Evolutionary conservation across 2,329 filamentous ascomycete genomes (phyloP), one percentile per base, ranked within the genome.

Genomic region (Botrytis pseudocinerea): DNA sequence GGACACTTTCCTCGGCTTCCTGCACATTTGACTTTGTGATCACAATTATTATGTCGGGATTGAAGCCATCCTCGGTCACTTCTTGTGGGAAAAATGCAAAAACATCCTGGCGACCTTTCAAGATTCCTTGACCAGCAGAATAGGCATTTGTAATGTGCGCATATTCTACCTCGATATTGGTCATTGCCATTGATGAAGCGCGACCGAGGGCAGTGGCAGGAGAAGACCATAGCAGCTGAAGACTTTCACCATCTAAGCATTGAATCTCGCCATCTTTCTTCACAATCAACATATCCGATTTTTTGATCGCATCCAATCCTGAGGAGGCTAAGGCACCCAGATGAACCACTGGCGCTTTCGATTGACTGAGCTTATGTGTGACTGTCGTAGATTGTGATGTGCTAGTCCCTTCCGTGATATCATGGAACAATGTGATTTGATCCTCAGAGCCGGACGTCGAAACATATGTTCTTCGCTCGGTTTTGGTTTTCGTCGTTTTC

Each of bases 391-490:
- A 87, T 8, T 83, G 85, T 1, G 87, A 87, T 74, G 87, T 85
- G 73, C 85, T 85, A 38, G 86, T 84, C 9, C 83, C 82, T 54
- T 85, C 85, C 16, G 87, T 84, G 4, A 84, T 82, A 76, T 91
- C 89, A 77, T 85, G 87, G 82, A 91, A 91, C 4, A 91, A 81
- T 1, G 87, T 88, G 51, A 91, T 82, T 77, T 87, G 87, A 57
- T 84, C 82, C 1, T 83, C 80, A 1, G 83, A 82, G 84, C 73
- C 83, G 32, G 51, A 82, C 1, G 87, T 90, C 12, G 89, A 87
- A 60, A 87, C 85, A 76, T 91, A 91, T 4, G 90, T 91, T 78
- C 89, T 89, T 76, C 90, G 85, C 59, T 85, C 83, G 46, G 88
- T 82, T 73, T 86, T 85, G 75, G 82, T 85, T 71, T 84, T 83